Percentiles rank a stretch among this genome's conserved stretches.
Conservation (phyloP, 306 rosid species). For the Echinosophora koreensis region DNA sequence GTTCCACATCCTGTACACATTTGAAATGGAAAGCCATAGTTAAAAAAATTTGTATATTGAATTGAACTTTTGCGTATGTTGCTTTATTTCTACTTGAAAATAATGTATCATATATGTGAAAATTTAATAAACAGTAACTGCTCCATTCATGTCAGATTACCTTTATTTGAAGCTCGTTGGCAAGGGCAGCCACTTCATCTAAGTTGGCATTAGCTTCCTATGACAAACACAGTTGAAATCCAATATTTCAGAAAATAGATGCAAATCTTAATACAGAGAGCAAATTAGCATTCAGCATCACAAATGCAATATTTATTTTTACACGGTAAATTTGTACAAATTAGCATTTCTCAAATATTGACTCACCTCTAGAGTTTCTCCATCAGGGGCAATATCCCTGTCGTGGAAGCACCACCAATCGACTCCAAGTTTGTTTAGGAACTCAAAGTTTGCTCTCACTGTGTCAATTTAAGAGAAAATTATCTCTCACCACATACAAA, state of each 20-base stretch:
- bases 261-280: background rate
- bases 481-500: background rate
- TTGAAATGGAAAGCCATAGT: background rate
- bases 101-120: background rate
- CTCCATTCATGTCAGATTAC: constrained; percentile 44
- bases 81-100: background rate
- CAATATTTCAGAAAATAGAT: background rate
- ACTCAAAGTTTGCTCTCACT: constrained; percentile 86
- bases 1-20: constrained; percentile 12
- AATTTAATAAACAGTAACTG: background rate
- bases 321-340: background rate
- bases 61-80: constrained; percentile 1
- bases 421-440: constrained; percentile 75
- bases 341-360: background rate
- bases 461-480: constrained; percentile 31
- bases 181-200: constrained; percentile 80
- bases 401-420: constrained; percentile 83
- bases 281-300: background rate
- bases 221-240: constrained; percentile 15
- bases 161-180: constrained; percentile 80
- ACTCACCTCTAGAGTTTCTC: constrained; percentile 65
- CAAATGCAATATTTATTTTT: background rate
- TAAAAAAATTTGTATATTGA: background rate
- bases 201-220: constrained; percentile 80
- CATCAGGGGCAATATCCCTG: constrained; percentile 83